Percentiles rank a stretch among this genome's conserved stretches.
Evolutionary conservation across 2,329 filamentous ascomycete genomes (phyloP).

Genomic region (Domatiomyces catenatus): DNA sequence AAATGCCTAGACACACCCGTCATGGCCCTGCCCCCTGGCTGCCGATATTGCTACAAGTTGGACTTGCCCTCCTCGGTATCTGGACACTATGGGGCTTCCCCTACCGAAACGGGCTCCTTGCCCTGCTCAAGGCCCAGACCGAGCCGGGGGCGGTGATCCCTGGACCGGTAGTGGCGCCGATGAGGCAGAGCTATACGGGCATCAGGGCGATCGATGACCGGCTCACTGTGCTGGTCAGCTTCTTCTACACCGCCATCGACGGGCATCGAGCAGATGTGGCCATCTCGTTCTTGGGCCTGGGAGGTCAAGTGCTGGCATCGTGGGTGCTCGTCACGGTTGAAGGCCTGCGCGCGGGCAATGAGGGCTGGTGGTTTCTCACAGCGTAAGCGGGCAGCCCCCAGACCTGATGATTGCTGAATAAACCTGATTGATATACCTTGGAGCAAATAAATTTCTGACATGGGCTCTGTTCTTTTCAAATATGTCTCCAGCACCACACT

Average conservation of each 20-base stretch:
- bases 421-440: neutral
- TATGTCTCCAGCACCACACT: constrained; percentile 21
- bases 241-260: constrained; percentile 28
- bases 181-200: constrained; percentile 18
- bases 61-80: constrained; percentile 8
- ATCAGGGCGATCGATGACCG: constrained; percentile 17
- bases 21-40: neutral
- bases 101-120: constrained; percentile 17
- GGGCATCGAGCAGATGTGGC: constrained; percentile 23
- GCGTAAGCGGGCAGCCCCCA: constrained; percentile 2
- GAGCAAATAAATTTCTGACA: neutral
- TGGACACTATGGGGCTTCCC: constrained; percentile 18
- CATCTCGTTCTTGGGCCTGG: constrained; percentile 26
- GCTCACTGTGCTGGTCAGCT: constrained; percentile 19
- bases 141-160: constrained; percentile 17
- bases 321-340: constrained; percentile 32
- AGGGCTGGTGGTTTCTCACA: constrained; percentile 19
- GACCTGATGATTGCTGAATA: too few relatives aligned
- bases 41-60: neutral
- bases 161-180: constrained; percentile 16
- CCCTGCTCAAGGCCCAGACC: constrained; percentile 12
- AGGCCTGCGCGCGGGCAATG: constrained; percentile 30
- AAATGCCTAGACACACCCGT: neutral
- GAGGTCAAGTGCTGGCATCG: constrained; percentile 27
- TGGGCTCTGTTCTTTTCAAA: neutral